These are phyloP conservation scores for Hypoxylon perforatum DNA, from an alignment of 495 filamentous ascomycete species.

Conservation along the genomic window DNA sequence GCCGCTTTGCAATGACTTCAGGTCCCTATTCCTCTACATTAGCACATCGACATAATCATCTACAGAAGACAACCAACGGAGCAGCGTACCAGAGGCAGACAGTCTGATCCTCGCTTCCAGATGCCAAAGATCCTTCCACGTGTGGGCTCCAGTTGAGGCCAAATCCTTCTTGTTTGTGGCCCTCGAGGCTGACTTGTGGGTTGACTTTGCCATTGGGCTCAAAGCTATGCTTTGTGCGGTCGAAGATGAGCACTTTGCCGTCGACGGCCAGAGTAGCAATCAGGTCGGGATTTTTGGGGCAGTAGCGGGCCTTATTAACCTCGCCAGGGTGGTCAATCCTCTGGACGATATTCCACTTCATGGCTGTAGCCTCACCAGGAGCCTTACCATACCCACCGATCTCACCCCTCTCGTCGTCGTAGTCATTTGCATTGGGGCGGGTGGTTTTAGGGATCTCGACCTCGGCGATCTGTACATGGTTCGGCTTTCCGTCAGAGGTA, in stretches of 20 bases:
- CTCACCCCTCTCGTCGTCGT: constrained; percentile 91
- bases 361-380: constrained; percentile 62
- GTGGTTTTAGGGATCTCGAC: constrained; percentile 87
- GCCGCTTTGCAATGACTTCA: constrained; percentile 74
- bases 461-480: constrained; percentile 95
- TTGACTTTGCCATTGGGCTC: constrained; percentile 75
- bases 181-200: constrained; percentile 84
- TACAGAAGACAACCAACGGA: not conserved
- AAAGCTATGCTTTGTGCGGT: constrained; percentile 91
- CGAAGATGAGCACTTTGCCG: constrained; percentile 89
- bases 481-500: constrained; percentile 85
- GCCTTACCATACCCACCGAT: constrained; percentile 92
- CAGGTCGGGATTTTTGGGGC: constrained; percentile 96
- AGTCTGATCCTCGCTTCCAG: constrained; percentile 90
- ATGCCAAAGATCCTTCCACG: constrained; percentile 80
- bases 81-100: constrained; percentile 85
- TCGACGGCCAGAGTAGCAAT: constrained; percentile 95
- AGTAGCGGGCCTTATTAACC: constrained; percentile 98
- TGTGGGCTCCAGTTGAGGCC: constrained; percentile 94
- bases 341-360: constrained; percentile 90
- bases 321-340: constrained; percentile 97
- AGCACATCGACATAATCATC: constrained; percentile 12
- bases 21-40: constrained; percentile 67
- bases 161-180: constrained; percentile 93
- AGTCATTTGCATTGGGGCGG: constrained; percentile 77